Base-by-base conservation (phyloP, 2,329 filamentous ascomycete species). In the Fusarium subtropicale region DNA sequence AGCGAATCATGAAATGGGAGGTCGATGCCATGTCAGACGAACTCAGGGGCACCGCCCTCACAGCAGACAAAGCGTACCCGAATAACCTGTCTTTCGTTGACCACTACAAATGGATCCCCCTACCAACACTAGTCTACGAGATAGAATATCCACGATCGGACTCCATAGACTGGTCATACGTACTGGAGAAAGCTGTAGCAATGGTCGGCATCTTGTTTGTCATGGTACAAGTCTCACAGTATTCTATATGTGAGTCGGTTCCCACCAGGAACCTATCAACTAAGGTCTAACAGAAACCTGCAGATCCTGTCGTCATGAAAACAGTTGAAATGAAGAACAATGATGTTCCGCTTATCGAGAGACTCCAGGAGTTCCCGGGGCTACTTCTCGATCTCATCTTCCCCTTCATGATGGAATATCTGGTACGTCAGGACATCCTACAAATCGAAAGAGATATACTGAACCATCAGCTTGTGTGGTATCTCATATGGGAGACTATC, bases 81-180 rank as follows among this genome's bases (percentile, higher is more conserved):
- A 82, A 86, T 50, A 94, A 94, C 74, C 81, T 94, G 38, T 92
- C 87, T 0, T 71, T 89, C 13, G 63, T 74, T 50, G 90, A 92
- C 74, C 89, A 91, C 70, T 87, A 88, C 74, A 90, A 92, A 75
- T 95, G 91, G 83, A 89, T 92, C 51, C 86, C 89, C 44, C 82
- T 94, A 12, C 92, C 92, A 5, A 94, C 92, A 1, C 81, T 94
- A 7, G 90, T 94, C 16, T 95, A 94, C 76, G 92, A 95, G 76
- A 85, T 92, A 45, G 89, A 92, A 72, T 94, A 94, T 73, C 92
- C 92, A 3, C 86, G 91, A 44, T 83, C 84, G 7, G 87, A 92
- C 20, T 82, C 78, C 7, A 91, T 92, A 68, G 89, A 91, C 78
- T 93, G 91, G 91, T 83, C 81, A 69, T 94, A 94, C 74, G 90